These are phyloP conservation scores for Botryotinia calthae DNA, from an alignment of 2,329 filamentous ascomycete species.

Conservation along the genomic window DNA sequence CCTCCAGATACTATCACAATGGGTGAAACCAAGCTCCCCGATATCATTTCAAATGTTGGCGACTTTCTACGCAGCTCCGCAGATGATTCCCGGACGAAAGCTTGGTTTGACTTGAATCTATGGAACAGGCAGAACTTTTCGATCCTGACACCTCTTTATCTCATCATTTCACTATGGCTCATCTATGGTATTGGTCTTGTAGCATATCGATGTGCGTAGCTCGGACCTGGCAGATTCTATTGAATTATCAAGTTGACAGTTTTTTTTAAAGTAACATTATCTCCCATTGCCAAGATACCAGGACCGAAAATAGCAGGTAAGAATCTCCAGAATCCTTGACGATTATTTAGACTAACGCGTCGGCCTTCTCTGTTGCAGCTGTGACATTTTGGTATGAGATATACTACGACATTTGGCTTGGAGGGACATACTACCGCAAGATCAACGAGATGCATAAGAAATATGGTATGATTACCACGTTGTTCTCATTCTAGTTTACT, in stretches of 20 bases:
- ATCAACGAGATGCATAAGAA: background rate
- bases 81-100: too few species aligned
- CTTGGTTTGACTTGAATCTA: background rate
- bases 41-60: background rate
- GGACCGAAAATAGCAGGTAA: background rate
- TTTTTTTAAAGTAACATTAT: background rate
- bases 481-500: background rate
- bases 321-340: background rate
- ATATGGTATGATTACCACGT: background rate
- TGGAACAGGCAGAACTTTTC: background rate
- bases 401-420: background rate
- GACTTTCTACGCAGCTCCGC: background rate
- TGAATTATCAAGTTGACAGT: background rate
- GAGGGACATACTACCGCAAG: background rate
- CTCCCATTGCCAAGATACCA: background rate
- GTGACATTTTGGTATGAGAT: slow-evolving; percentile 1
- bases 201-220: background rate
- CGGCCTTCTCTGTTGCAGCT: background rate
- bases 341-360: background rate
- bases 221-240: background rate
- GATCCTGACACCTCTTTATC: background rate
- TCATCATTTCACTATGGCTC: background rate
- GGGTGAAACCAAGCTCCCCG: background rate
- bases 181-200: background rate
- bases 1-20: background rate